Base-by-base conservation (phyloP, 1,139 yeast species). In the Hansenula sp. region DNA sequence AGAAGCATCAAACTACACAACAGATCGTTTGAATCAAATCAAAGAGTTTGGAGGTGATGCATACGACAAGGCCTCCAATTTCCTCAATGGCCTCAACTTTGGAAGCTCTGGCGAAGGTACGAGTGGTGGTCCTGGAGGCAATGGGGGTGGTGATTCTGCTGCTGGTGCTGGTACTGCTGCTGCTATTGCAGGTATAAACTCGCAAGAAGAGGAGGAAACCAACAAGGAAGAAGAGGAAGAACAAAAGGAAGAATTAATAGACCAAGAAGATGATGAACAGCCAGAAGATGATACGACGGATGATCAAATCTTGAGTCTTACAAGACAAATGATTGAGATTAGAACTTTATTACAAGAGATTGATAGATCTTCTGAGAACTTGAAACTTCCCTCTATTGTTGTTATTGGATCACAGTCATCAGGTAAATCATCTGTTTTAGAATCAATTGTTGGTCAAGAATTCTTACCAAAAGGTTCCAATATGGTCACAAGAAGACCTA, bases 361-460 rank as follows among this genome's bases (percentile, higher is more conserved):
- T 17, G 95, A 90, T 58, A 84, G 85, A 48, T 67, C 75, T 0
- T 71, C 84, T 5, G 91, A 89, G 35, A 78, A 88, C 12, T 71
- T 93, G 38, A 87, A 84, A 51, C 70, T 94, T 35, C 99, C 99
- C 2, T 86, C 96, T 0, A 94, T 94, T 54, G 99, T 94, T 16
- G 99, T 94, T 1, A 80, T 94, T 53, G 99, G 99, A 0, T 93
- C 99, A 1, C 99, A 94, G 67, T 87, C 96, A 11, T 88, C 96
- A 41, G 99, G 99, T 42, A 91, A 91, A 63, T 87, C 96, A 0
- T 90, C 97, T 0, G 98, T 91, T 1, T 73, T 91, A 47, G 98
- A 91, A 61, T 80, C 96, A 15, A 85, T 91, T 48, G 98, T 91
- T 2, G 98, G 98, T 12, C 96, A 86, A 55, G 96, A 91, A 58